These are phyloP conservation scores for Sporothrix mexicana DNA, from an alignment of 2,329 filamentous ascomycete species.

Conservation along the genomic window DNA sequence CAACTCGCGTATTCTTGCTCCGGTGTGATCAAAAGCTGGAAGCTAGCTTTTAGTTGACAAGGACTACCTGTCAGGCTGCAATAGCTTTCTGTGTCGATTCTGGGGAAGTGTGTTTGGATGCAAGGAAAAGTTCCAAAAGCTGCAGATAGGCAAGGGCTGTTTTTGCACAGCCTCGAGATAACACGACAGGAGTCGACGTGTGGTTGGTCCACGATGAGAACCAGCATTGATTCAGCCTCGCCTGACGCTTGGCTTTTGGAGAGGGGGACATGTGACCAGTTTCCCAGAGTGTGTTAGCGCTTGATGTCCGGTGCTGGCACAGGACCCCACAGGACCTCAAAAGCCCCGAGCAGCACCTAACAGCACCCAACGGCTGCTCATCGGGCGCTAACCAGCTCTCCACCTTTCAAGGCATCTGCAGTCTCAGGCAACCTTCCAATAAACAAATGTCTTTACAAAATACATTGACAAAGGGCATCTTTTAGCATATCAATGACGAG, in stretches of 20 bases:
- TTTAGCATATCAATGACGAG: background rate
- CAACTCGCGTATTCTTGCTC: background rate
- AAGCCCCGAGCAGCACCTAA: too few species aligned
- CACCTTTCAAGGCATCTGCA: background rate
- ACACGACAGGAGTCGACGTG: background rate
- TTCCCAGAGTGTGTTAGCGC: background rate
- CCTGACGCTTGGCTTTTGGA: background rate
- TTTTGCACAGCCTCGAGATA: slow-evolving; percentile 18
- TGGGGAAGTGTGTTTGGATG: background rate
- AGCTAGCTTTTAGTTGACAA: too few species aligned
- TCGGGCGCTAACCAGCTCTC: background rate
- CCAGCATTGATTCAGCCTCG: slow-evolving; percentile 17
- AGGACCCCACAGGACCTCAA: too few species aligned
- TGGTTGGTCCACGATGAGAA: background rate
- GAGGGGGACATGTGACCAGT: background rate
- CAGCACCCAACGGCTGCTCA: background rate
- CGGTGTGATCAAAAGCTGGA: background rate
- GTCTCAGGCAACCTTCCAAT: background rate
- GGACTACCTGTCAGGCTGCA: background rate
- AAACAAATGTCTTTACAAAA: background rate
- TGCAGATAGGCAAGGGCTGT: background rate
- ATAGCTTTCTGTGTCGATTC: background rate
- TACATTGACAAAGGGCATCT: background rate
- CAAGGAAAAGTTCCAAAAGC: background rate
- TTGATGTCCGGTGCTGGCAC: background rate